Percentiles rank a stretch among this genome's conserved stretches.
Evolutionary conservation across 192 early-diverging fungal genomes (phyloP).

Genomic region (Phycomyces blakesleeanus): DNA sequence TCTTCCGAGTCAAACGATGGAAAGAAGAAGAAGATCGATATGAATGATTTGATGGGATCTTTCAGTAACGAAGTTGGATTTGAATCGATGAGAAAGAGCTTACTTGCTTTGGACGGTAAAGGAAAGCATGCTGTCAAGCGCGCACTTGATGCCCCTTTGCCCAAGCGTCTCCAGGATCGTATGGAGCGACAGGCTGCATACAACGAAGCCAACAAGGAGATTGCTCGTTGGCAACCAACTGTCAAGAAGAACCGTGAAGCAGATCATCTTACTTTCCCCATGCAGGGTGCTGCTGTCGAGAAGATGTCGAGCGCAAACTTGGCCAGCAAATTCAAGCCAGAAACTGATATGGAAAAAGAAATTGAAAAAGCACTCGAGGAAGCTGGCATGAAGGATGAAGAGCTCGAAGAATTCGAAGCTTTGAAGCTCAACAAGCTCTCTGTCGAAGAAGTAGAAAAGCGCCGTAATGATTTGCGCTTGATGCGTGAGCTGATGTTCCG

Average conservation of each 20-base stretch:
- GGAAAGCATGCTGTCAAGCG: constrained; percentile 31
- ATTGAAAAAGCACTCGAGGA: constrained; percentile 66
- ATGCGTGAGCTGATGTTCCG: constrained; percentile 95
- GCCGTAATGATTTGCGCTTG: constrained; percentile 76
- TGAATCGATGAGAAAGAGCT: constrained; percentile 59
- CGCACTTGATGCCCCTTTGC: constrained; percentile 71
- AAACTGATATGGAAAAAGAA: constrained; percentile 74
- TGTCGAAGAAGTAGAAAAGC: constrained; percentile 73
- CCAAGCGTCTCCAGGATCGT: constrained; percentile 78
- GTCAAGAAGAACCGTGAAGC: constrained; percentile 78
- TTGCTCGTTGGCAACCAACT: constrained; percentile 81
- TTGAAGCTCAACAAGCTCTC: constrained; percentile 81
- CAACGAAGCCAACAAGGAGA: constrained; percentile 72
- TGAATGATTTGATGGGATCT: constrained; percentile 70
- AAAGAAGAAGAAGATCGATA: constrained; percentile 62
- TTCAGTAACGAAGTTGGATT: constrained; percentile 64
- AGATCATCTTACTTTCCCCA: constrained; percentile 77
- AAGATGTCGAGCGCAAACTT: constrained; percentile 49
- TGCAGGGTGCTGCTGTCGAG: constrained; percentile 33
- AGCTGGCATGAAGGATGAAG: constrained; percentile 74
- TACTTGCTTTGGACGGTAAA: constrained; percentile 54
- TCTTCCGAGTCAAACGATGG: constrained; percentile 34
- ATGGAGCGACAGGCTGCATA: constrained; percentile 85
- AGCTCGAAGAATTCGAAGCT: constrained; percentile 77
- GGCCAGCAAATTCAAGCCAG: constrained; percentile 60